Percentiles rank a stretch among this genome's conserved stretches.
Evolutionary conservation across 495 filamentous ascomycete genomes (phyloP).

Genomic region (Podospora bellae-mahoneyi): DNA sequence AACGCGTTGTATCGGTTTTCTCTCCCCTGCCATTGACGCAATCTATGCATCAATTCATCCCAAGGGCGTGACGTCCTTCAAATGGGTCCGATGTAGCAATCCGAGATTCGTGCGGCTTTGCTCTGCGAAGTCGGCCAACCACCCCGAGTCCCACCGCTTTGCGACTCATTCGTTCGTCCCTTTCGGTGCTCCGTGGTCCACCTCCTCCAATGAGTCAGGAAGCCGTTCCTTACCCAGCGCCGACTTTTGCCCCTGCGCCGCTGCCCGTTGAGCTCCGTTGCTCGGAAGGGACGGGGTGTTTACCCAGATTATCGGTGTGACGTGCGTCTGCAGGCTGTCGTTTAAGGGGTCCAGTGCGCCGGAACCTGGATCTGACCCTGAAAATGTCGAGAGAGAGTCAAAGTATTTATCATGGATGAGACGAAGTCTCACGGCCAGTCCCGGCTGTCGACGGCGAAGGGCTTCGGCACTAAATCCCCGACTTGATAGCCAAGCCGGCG

Average conservation of each 20-base stretch:
- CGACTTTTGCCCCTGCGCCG: background rate
- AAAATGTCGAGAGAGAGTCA: background rate
- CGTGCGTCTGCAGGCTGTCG: conserved; percentile 1
- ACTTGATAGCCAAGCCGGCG: conserved; percentile 1
- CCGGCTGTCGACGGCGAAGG: background rate
- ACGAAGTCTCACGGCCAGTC: background rate
- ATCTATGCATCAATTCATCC: conserved; percentile 13
- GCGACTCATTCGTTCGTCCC: conserved; percentile 13
- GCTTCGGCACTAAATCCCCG: background rate
- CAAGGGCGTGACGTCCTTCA: background rate
- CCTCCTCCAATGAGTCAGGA: conserved; percentile 13
- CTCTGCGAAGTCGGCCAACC: conserved; percentile 1
- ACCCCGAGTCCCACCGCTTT: conserved; percentile 11
- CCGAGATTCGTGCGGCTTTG: conserved; percentile 3
- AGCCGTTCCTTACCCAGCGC: conserved; percentile 1
- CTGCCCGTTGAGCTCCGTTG: conserved; percentile 4
- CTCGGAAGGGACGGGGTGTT: conserved; percentile 4
- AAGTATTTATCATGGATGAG: background rate
- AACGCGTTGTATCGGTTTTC: conserved; percentile 22
- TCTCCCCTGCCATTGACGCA: conserved; percentile 6
- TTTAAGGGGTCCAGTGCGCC: background rate
- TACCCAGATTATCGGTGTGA: background rate
- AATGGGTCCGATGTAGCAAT: background rate
- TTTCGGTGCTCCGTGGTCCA: conserved; percentile 1
- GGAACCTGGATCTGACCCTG: background rate